Evolutionary conservation across 1,284 basidiomycete species (phyloP).

Genomic region (Lignosus rhinocerotis): DNA sequence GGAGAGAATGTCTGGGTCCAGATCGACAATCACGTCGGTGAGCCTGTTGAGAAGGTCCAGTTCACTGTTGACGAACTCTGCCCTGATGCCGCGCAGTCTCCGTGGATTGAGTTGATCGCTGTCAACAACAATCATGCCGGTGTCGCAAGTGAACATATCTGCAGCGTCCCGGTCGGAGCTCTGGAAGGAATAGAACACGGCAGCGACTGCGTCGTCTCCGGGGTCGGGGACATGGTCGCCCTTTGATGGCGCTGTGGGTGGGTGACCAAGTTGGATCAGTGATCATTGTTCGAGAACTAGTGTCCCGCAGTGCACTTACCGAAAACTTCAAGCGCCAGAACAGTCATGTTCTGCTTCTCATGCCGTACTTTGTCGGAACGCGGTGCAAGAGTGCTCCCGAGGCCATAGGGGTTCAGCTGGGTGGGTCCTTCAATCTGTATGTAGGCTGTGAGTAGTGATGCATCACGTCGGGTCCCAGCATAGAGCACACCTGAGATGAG

Average conservation of each 20-base stretch:
- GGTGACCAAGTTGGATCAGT: not conserved
- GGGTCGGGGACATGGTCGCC: slow-evolving; percentile 71
- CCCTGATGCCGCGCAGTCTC: slow-evolving; percentile 44
- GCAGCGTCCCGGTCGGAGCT: slow-evolving; percentile 44
- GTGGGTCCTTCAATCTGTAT: slow-evolving; percentile 78
- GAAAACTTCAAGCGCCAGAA: slow-evolving; percentile 84
- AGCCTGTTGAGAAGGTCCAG: slow-evolving; percentile 82
- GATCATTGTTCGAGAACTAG: not conserved
- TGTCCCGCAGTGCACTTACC: slow-evolving; percentile 46
- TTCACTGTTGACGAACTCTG: slow-evolving; percentile 70
- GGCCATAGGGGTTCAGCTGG: slow-evolving; percentile 68
- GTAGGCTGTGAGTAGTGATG: not conserved
- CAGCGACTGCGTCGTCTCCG: slow-evolving; percentile 68
- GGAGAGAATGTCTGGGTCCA: slow-evolving; percentile 90
- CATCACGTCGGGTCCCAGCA: slow-evolving; percentile 6
- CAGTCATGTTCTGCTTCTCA: slow-evolving; percentile 77
- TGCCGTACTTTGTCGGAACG: slow-evolving; percentile 46
- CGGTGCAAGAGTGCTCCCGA: slow-evolving; percentile 56
- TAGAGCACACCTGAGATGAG: slow-evolving; percentile 52
- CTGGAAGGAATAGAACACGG: slow-evolving; percentile 72
- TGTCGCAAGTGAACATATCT: slow-evolving; percentile 40
- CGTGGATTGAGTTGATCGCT: slow-evolving; percentile 39
- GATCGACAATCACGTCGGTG: slow-evolving; percentile 72
- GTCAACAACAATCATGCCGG: slow-evolving; percentile 64
- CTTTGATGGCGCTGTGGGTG: slow-evolving; percentile 59